Evolutionary conservation across 495 filamentous ascomycete species (phyloP).

Genomic region (Bombardia bombarda): DNA sequence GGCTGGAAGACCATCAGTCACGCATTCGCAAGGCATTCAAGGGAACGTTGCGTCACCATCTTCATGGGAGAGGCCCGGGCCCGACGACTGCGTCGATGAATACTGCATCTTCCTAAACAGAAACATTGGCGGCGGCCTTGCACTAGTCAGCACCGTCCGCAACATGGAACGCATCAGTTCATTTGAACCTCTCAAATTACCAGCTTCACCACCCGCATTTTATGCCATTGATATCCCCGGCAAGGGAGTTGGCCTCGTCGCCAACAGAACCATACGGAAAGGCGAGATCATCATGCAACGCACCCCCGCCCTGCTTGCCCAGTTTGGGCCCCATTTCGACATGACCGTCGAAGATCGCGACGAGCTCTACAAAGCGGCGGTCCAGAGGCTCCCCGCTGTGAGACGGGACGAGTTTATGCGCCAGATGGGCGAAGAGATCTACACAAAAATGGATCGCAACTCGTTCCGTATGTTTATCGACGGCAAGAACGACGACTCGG

Average conservation of each 20-base stretch:
- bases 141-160: constrained; percentile 22
- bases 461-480: constrained; percentile 31
- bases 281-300: constrained; percentile 32
- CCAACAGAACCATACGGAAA: constrained; percentile 27
- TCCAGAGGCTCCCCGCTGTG: constrained; percentile 18
- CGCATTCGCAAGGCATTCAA: too few species aligned
- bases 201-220: constrained; percentile 12
- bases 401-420: constrained; percentile 18
- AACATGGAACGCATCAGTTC: constrained; percentile 17
- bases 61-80: constrained; percentile 24
- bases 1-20: too few species aligned
- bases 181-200: constrained; percentile 2
- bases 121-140: constrained; percentile 19
- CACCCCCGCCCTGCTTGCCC: constrained; percentile 23
- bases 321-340: constrained; percentile 19
- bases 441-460: constrained; percentile 31
- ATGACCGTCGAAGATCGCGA: constrained; percentile 11
- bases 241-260: constrained; percentile 33
- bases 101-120: constrained; percentile 29
- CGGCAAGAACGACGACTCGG: constrained; percentile 14
- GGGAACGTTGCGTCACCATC: too few species aligned
- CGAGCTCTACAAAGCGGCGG: constrained; percentile 22
- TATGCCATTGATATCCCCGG: constrained; percentile 22
- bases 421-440: constrained; percentile 25
- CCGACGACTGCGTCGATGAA: constrained; percentile 26